A percentile compares a stretch with the other conserved stretches of the same genome.
phyloP scores from a whole-genome alignment of 768 basidiomycete genomes.

The Lentinula raphanica region DNA sequence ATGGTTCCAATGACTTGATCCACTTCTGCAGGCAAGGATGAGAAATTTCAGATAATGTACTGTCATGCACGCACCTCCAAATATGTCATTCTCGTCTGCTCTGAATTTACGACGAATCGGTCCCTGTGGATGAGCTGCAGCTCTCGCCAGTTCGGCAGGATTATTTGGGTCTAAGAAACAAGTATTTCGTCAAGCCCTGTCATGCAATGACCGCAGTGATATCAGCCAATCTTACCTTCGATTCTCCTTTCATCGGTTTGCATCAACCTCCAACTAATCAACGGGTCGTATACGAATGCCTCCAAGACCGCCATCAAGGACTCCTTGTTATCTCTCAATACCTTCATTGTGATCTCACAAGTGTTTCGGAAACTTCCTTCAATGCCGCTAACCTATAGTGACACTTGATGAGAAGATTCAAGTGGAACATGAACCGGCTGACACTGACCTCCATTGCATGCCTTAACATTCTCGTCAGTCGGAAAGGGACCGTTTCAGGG shows the following conservation, averaged over 20 bases:
- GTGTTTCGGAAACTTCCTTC: constrained; percentile 95
- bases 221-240: constrained; percentile 43
- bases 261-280: constrained; percentile 95
- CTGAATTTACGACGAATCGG: constrained; percentile 70
- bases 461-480: constrained; percentile 95
- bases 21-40: neutral
- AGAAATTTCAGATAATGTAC: neutral
- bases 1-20: constrained; percentile 21
- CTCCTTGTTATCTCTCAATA: constrained; percentile 94
- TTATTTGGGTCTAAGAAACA: constrained; percentile 35
- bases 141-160: constrained; percentile 59
- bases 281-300: constrained; percentile 96
- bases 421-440: neutral
- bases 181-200: neutral
- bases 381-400: constrained; percentile 84
- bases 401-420: neutral
- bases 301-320: constrained; percentile 99
- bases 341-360: constrained; percentile 97
- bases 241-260: constrained; percentile 72
- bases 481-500: constrained; percentile 98
- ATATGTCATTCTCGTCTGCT: constrained; percentile 91
- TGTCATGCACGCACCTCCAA: constrained; percentile 58
- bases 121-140: constrained; percentile 71
- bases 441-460: constrained; percentile 93
- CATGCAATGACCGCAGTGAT: neutral